These are phyloP conservation scores for Wickerhamiella hasegawae DNA, from an alignment of 805 yeast species.

Conservation along the genomic window DNA sequence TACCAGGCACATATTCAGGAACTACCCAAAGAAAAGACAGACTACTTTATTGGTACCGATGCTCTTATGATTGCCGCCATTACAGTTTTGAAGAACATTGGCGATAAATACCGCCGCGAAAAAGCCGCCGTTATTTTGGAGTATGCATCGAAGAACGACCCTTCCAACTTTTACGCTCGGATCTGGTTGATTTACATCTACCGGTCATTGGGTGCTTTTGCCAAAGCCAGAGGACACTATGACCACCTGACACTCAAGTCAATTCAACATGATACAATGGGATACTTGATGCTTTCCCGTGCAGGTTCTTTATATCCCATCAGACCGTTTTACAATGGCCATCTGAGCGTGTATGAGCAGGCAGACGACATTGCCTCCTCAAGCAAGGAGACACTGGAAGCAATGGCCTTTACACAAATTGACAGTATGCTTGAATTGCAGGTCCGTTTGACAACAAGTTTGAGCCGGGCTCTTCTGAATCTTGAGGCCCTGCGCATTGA, in stretches of 20 bases:
- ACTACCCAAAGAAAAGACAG: constrained; percentile 31
- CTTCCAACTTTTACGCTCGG: constrained; percentile 55
- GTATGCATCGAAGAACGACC: constrained; percentile 35
- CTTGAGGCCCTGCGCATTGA: constrained; percentile 17
- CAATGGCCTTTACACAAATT: constrained; percentile 47
- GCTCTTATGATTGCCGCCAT: constrained; percentile 41
- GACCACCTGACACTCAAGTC: constrained; percentile 46
- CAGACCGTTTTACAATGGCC: constrained; percentile 25
- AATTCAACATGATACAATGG: constrained; percentile 55
- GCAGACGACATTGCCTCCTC: constrained; percentile 35
- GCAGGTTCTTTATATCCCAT: constrained; percentile 31
- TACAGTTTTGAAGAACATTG: constrained; percentile 15
- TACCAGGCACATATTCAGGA: constrained; percentile 26
- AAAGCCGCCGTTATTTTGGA: constrained; percentile 43
- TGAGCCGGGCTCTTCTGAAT: constrained; percentile 21
- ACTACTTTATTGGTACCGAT: constrained; percentile 56
- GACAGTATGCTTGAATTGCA: constrained; percentile 51
- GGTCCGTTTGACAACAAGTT: constrained; percentile 33
- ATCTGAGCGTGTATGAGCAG: constrained; percentile 36
- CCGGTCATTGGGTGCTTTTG: constrained; percentile 37
- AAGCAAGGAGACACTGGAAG: constrained; percentile 38
- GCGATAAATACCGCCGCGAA: constrained; percentile 8
- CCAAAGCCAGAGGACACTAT: constrained; percentile 37
- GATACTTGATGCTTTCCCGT: constrained; percentile 36
- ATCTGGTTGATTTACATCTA: constrained; percentile 59